Evolutionary conservation across 2,329 filamentous ascomycete genomes (phyloP).

Genomic region (Hymenoscyphus occultus): DNA sequence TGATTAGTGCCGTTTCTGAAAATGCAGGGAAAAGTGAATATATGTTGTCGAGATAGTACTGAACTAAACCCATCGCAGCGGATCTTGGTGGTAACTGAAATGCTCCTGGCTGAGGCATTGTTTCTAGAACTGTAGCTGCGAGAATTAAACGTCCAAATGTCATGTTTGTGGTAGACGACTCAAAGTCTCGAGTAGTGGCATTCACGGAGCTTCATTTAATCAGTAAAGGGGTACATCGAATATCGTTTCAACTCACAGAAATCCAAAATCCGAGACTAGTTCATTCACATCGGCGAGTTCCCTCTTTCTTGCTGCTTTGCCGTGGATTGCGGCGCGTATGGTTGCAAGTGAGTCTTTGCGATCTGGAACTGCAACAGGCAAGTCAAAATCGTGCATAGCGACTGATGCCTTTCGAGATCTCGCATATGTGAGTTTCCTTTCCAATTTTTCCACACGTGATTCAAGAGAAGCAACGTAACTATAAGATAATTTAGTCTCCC

Average conservation of each 20-base stretch:
- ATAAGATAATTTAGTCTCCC: conserved; percentile 21
- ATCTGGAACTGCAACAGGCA: conserved; percentile 45
- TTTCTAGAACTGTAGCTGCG: conserved; percentile 74
- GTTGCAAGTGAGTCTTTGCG: conserved; percentile 62
- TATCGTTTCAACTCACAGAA: conserved; percentile 57
- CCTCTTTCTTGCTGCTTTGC: conserved; percentile 59
- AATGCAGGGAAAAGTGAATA: conserved; percentile 81
- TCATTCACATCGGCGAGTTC: conserved; percentile 89
- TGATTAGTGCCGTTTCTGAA: conserved; percentile 73
- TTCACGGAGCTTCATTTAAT: conserved; percentile 70
- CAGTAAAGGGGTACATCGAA: conserved; percentile 6
- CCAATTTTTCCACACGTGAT: conserved; percentile 81
- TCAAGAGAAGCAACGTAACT: conserved; percentile 96
- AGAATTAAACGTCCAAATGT: conserved; percentile 88
- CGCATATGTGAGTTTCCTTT: conserved; percentile 70
- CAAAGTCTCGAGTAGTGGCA: conserved; percentile 90
- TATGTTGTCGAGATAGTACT: conserved; percentile 82
- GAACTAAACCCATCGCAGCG: conserved; percentile 64
- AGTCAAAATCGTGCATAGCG: conserved; percentile 60
- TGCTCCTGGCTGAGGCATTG: conserved; percentile 60
- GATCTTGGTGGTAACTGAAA: conserved; percentile 68
- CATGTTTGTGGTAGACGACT: conserved; percentile 82
- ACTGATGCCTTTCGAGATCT: conserved; percentile 69
- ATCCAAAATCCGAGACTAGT: conserved; percentile 89
- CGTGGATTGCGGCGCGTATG: conserved; percentile 61